phyloP scores from a whole-genome alignment of 805 yeast genomes.

The Hanseniaspora lindneri region DNA sequence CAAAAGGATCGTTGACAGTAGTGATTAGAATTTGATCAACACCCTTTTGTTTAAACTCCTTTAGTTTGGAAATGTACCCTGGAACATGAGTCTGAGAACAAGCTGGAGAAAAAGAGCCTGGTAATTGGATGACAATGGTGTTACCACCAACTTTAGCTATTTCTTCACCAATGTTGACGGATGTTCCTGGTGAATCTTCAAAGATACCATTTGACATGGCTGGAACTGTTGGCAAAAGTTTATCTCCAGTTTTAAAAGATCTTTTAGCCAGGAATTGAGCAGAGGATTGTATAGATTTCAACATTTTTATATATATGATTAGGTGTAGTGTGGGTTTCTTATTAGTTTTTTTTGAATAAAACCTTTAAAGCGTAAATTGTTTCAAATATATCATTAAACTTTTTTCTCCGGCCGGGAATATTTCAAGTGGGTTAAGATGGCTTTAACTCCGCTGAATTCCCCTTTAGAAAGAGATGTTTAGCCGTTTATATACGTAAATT shows the following conservation, averaged over 20 bases:
- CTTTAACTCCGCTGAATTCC: too few relatives aligned
- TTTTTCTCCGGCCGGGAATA: too few relatives aligned
- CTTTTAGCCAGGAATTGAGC: conserved; percentile 1
- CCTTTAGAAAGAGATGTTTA: too few relatives aligned
- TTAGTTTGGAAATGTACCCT: conserved; percentile 42
- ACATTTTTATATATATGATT: too few relatives aligned
- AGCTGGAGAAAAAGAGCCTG: conserved; percentile 82
- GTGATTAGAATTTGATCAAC: conserved; percentile 48
- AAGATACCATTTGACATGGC: conserved; percentile 28
- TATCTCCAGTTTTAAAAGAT: conserved; percentile 44
- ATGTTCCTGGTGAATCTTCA: conserved; percentile 55
- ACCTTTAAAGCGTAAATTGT: too few relatives aligned
- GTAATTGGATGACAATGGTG: conserved; percentile 51
- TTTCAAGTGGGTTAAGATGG: too few relatives aligned
- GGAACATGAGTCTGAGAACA: conserved; percentile 66
- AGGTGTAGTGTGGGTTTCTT: too few relatives aligned
- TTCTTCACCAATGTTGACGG: conserved; percentile 42
- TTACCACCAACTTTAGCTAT: conserved; percentile 34
- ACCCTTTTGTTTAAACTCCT: conserved; percentile 55
- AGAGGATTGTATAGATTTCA: not conserved
- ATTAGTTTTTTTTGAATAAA: too few relatives aligned
- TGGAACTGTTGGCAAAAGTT: conserved; percentile 44
- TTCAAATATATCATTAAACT: too few relatives aligned
- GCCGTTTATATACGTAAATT: too few relatives aligned
- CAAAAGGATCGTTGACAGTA: conserved; percentile 80